Percentiles rank a stretch among this genome's conserved stretches.
phyloP scores from a whole-genome alignment of 1,284 basidiomycete species.

The Pisolithus thermaeus region DNA sequence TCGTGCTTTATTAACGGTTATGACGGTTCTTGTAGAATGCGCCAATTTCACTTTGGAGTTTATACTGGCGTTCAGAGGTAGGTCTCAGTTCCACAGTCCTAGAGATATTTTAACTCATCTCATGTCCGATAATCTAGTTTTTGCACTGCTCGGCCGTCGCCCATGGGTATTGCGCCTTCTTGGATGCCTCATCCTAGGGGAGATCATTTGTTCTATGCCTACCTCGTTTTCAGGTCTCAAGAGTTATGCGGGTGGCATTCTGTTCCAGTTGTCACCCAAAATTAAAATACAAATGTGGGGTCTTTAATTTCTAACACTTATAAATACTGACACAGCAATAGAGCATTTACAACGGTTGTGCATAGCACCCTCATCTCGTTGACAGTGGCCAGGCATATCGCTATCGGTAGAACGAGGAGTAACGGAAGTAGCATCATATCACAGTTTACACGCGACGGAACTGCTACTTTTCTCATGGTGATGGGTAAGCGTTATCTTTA shows the following conservation, averaged over 20 bases:
- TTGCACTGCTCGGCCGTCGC: slow-evolving; percentile 15
- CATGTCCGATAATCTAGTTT: too few species aligned
- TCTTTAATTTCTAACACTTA: background rate
- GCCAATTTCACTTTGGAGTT: slow-evolving; percentile 7
- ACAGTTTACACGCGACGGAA: background rate
- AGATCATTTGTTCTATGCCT: background rate
- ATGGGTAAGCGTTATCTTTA: background rate
- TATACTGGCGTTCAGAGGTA: slow-evolving; percentile 17
- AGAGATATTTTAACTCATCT: too few species aligned
- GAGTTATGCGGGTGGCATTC: background rate
- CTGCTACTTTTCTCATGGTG: background rate
- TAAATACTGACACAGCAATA: background rate
- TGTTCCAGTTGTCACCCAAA: background rate
- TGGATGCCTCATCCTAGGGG: slow-evolving; percentile 1
- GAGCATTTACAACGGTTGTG: background rate
- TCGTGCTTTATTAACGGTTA: slow-evolving; percentile 9
- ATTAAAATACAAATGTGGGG: background rate
- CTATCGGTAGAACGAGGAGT: background rate
- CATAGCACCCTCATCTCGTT: background rate
- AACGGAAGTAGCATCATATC: background rate
- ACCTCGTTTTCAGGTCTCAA: background rate
- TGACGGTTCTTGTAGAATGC: slow-evolving; percentile 2
- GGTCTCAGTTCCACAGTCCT: background rate
- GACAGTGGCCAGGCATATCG: background rate
- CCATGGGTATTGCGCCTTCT: slow-evolving; percentile 3